These are phyloP conservation scores for Trichoderma sp. DNA, from an alignment of 2,329 filamentous ascomycete genomes.

Conservation along the genomic window DNA sequence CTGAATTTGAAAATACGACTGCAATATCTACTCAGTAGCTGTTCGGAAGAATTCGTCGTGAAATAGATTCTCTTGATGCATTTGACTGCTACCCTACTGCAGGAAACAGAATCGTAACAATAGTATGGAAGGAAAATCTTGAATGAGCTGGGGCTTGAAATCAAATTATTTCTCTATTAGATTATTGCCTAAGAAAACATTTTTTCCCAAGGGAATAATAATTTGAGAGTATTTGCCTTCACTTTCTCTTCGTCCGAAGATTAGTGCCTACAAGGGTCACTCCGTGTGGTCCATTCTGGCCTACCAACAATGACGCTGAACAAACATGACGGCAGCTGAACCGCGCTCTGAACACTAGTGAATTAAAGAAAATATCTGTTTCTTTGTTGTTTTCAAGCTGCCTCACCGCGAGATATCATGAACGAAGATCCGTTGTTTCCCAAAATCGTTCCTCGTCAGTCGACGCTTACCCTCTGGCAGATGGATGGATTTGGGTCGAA, in stretches of 20 bases:
- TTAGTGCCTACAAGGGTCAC: not conserved
- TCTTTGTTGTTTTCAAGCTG: not conserved
- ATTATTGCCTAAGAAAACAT: not conserved
- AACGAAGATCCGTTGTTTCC: not conserved
- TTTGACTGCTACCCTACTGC: not conserved
- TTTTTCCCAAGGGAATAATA: not conserved
- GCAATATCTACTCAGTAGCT: not conserved
- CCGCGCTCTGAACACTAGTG: not conserved
- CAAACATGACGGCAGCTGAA: not conserved
- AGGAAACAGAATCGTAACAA: not conserved
- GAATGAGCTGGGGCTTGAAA: not conserved
- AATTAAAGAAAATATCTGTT: not conserved
- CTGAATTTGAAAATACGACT: not conserved
- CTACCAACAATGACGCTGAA: not conserved
- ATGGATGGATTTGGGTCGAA: not conserved
- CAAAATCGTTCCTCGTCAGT: not conserved
- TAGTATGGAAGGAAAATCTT: not conserved
- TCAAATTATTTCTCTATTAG: not conserved
- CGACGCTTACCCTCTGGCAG: not conserved
- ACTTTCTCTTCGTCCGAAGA: not conserved
- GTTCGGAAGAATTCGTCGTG: not conserved
- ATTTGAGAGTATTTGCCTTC: not conserved
- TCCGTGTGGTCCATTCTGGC: not conserved
- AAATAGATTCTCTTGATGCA: not conserved
- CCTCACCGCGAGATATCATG: no score